Evolutionary conservation across 345 rosid genomes (phyloP), one percentile per base, ranked within the genome.

Genomic region (Lepidium aucheri): DNA sequence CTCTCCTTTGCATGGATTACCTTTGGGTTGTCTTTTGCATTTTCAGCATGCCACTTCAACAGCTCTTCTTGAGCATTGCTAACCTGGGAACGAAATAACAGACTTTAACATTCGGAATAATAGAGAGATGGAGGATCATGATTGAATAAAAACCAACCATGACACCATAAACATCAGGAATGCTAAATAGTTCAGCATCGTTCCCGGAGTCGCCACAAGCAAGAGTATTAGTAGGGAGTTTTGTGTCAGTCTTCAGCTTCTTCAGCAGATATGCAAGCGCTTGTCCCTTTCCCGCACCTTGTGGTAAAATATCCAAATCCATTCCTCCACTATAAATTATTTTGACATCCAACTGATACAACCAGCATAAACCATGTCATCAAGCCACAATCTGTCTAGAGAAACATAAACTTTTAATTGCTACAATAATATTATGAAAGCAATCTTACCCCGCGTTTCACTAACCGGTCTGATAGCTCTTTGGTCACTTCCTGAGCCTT

Each of bases 161-260:
- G 71, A 94, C 97, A 3, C 97, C 99, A 73, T 85, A 73, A 18
- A 94, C 95, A 43, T 85, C 91, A 0, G 96, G 95, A 69, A 94
- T 86, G 82, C 91, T 83, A 74, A 90, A 94, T 4, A 94, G 84
- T 44, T 94, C 99, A 10, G 99, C 97, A 76, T 94, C 99, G 69
- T 94, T 94, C 63, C 99, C 99, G 40, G 99, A 94, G 79, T 94
- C 99, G 12, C 99, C 99, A 73, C 99, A 91, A 41, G 73, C 97
- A 78, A 94, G 95, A 53, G 97, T 94, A 64, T 82, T 88, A n/a
- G 18, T 40, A 42, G 99, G 99, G 47, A 79, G 77, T 67, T 82
- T 85, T 69, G 93, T 84, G 71, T 82, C 91, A 53, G 72, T 47
- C 76, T 82, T 85, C 16, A 94, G 84, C 78, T 94, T 88, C 78